Conservation (phyloP, 352 stramenopile genomes). For the Phytophthora quininea region DNA sequence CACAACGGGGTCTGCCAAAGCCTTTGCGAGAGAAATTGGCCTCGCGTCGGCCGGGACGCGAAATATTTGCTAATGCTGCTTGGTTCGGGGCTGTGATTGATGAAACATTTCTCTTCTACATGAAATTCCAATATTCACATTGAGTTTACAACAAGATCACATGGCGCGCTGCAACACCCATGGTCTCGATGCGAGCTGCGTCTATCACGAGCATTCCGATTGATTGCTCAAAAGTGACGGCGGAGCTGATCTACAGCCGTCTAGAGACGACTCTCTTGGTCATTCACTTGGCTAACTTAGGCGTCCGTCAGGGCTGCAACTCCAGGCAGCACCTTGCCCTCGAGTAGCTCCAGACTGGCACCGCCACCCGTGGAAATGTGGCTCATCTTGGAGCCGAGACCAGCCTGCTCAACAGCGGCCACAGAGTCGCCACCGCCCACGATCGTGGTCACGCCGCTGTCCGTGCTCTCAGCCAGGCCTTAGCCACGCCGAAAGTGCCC, state of each 20-base stretch:
- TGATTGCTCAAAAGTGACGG: slow-evolving; percentile 18
- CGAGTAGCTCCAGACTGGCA: slow-evolving; percentile 98
- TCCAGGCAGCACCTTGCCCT: slow-evolving; percentile 97
- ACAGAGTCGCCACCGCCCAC: slow-evolving; percentile 97
- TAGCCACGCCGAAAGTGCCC: slow-evolving; percentile 93
- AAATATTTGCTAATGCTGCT: slow-evolving; percentile 12
- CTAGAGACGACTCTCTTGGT: slow-evolving; percentile 7
- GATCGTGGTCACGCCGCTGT: slow-evolving; percentile 84
- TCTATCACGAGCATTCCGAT: slow-evolving; percentile 21
- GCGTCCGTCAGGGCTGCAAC: slow-evolving; percentile 92
- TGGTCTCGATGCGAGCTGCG: slow-evolving; percentile 10
- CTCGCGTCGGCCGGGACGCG: slow-evolving; percentile 10
- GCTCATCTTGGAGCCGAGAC: slow-evolving; percentile 93
- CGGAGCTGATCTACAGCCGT: slow-evolving; percentile 6
- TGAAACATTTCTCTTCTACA: not conserved
- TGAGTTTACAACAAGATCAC: slow-evolving; percentile 16
- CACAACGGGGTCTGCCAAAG: slow-evolving; percentile 15
- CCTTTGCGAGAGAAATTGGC: not conserved
- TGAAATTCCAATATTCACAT: slow-evolving; percentile 23
- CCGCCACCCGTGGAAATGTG: slow-evolving; percentile 98
- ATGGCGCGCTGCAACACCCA: not conserved
- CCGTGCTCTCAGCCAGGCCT: slow-evolving; percentile 92
- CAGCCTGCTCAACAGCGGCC: slow-evolving; percentile 93
- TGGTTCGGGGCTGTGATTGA: not conserved
- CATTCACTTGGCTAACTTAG: slow-evolving; percentile 30